These are phyloP conservation scores for Scutellaria barbata DNA, from an alignment of 257 asterid species.

Conservation along the genomic window DNA sequence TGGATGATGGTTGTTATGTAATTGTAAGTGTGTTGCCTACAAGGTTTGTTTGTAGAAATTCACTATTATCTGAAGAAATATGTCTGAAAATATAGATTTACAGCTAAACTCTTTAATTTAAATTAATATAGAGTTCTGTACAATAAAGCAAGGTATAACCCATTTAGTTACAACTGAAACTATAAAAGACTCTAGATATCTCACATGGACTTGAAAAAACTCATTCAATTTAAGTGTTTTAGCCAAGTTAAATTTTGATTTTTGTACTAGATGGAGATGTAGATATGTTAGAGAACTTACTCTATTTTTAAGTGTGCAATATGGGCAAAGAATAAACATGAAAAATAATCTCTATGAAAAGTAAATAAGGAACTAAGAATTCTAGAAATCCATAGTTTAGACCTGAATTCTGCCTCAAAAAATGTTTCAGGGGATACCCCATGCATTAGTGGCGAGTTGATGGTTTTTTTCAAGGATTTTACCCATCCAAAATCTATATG, in stretches of 20 bases:
- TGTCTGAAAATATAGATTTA: neutral
- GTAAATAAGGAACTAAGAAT: neutral
- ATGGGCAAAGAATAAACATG: neutral
- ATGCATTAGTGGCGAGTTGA: neutral
- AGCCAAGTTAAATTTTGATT: neutral
- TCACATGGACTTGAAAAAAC: neutral
- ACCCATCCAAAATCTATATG: neutral
- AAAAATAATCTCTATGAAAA: neutral
- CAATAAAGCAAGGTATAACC: neutral
- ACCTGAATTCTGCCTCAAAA: neutral
- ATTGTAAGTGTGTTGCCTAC: slow-evolving; percentile 10
- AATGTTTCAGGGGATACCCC: neutral
- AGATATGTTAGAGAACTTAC: neutral
- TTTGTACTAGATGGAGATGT: neutral
- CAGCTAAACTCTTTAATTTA: neutral
- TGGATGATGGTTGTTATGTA: slow-evolving; percentile 20
- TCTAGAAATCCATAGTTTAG: neutral
- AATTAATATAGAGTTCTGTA: no score
- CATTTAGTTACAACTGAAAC: neutral
- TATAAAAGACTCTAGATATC: neutral
- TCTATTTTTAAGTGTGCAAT: neutral
- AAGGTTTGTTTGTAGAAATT: slow-evolving; percentile 16
- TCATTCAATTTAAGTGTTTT: neutral
- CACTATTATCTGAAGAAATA: slow-evolving; percentile 1
- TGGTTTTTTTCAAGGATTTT: neutral